Base-by-base conservation (phyloP, 805 yeast species). In the Metschnikowia lochheadii region DNA sequence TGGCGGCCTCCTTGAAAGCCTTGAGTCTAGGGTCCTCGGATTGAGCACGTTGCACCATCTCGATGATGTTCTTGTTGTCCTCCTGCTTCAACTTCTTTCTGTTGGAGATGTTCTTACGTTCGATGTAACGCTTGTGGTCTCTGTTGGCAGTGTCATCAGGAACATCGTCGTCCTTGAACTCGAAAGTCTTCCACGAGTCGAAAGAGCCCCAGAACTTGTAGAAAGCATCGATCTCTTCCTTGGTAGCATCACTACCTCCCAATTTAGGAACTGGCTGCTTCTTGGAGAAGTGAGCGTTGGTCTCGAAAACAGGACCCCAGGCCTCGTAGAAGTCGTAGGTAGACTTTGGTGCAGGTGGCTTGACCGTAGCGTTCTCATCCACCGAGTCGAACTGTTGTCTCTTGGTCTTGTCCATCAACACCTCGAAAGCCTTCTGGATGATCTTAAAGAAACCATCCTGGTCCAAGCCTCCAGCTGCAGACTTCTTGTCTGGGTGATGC, bases 121-220 rank as follows among this genome's bases (percentile, higher is more conserved):
- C 99, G 61, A 91, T 85, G 79, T 89, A 88, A 77, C 99, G 96
- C 80, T 94, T 94, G 83, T 94, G 96, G 72, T 94, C 99, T 81
- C 99, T 90, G 84, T 94, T 94, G 54, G 96, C 87, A 51, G 97
- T 88, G 75, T 94, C 99, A 77, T 94, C 99, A 61, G 99, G 99
- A 65, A 91, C 97, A 68, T 94, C 99, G 79, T 94, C 99, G 68
- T 94, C 99, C 70, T 90, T 82, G 77, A 91, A 94, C 77, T 94
- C 99, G 68, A 94, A 94, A 44, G 96, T 79, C 79, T 96, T 88
- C 99, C 99, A 94, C 18, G 98, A 92, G 74, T 94, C 97, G 59
- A 91, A 88, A 70, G 86, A 85, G 72, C 85, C 85, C 87, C 94
- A 94, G 82, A 89, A 92, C 60, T 82, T 80, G 80, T 92, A 92